A percentile compares a stretch with the other conserved stretches of the same genome.
Conservation (phyloP, 495 filamentous ascomycete species). For the Hypoxylon rickii region DNA sequence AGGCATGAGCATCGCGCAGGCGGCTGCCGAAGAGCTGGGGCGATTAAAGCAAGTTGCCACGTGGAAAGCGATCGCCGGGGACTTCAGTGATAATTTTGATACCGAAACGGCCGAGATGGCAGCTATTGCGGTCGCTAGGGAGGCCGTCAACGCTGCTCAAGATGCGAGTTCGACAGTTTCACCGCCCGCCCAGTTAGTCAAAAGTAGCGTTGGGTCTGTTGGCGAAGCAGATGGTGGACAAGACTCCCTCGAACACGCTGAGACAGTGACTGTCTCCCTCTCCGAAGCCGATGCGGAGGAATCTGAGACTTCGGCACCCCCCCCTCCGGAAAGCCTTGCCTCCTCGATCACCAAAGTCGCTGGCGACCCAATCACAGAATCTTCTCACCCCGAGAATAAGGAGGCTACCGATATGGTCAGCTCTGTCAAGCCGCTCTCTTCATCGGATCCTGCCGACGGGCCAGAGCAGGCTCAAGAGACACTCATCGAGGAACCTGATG, state of each 20-base stretch:
- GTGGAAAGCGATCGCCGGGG: constrained; percentile 82
- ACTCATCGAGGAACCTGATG: constrained; percentile 27
- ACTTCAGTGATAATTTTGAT: constrained; percentile 76
- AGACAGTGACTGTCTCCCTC: constrained; percentile 29
- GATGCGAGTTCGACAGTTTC: constrained; percentile 22
- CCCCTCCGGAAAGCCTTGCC: constrained; percentile 17
- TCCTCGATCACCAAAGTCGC: constrained; percentile 15
- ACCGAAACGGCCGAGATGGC: constrained; percentile 49
- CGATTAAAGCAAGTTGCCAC: constrained; percentile 81
- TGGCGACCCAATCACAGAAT: constrained; percentile 7
- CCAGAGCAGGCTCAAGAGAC: constrained; percentile 34
- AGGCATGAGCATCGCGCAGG: constrained; percentile 79
- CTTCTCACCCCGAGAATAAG: not conserved
- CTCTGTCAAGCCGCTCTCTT: constrained; percentile 14
- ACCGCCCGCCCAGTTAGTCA: constrained; percentile 14
- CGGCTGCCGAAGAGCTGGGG: constrained; percentile 79
- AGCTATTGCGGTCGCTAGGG: constrained; percentile 43
- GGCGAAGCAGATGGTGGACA: constrained; percentile 23
- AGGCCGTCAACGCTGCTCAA: constrained; percentile 35
- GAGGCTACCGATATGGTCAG: constrained; percentile 6
- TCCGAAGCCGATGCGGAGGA: constrained; percentile 17
- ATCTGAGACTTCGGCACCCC: constrained; percentile 20
- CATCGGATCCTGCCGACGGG: constrained; percentile 24
- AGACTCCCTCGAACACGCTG: constrained; percentile 2
- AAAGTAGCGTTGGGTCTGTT: constrained; percentile 7